phyloP scores from a whole-genome alignment of 2,329 filamentous ascomycete species.

The Plenodomus lindquistii region DNA sequence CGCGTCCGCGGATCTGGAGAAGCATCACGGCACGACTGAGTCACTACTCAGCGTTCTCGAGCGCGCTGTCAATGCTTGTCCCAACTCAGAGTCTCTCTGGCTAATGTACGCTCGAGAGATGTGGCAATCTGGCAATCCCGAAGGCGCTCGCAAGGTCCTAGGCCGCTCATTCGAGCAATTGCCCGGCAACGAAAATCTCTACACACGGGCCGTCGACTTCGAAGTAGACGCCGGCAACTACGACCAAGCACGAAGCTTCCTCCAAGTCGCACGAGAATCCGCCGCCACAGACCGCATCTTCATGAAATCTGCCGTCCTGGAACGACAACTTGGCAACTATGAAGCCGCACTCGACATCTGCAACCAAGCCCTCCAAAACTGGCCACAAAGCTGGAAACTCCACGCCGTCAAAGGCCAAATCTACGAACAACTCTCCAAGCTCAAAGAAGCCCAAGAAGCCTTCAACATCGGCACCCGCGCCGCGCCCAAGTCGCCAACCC shows the following conservation, averaged over 20 bases:
- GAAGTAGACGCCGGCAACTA: constrained; percentile 87
- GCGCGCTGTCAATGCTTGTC: constrained; percentile 91
- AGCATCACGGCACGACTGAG: constrained; percentile 83
- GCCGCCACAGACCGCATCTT: constrained; percentile 95
- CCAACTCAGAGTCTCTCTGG: constrained; percentile 89
- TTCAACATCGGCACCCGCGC: constrained; percentile 87
- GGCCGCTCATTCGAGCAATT: constrained; percentile 92
- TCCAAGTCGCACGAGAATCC: constrained; percentile 81
- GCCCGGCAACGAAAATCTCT: constrained; percentile 96
- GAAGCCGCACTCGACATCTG: constrained; percentile 85
- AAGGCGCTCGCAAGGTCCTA: constrained; percentile 83
- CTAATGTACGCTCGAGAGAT: constrained; percentile 95
- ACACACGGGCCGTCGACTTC: constrained; percentile 93
- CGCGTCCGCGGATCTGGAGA: constrained; percentile 87
- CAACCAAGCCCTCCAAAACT: constrained; percentile 82
- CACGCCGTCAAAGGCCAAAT: constrained; percentile 99
- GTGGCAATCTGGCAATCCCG: constrained; percentile 84
- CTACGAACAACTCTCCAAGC: constrained; percentile 80
- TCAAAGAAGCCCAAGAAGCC: constrained; percentile 84
- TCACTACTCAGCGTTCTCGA: constrained; percentile 83
- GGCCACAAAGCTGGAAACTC: constrained; percentile 82
- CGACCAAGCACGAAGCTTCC: constrained; percentile 78
- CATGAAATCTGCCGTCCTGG: constrained; percentile 94
- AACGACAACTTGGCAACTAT: constrained; percentile 77
- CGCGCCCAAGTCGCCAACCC: constrained; percentile 77